Evolutionary conservation across 179 eudicot genomes (phyloP).

Genomic region (Amaranthus tricolor): DNA sequence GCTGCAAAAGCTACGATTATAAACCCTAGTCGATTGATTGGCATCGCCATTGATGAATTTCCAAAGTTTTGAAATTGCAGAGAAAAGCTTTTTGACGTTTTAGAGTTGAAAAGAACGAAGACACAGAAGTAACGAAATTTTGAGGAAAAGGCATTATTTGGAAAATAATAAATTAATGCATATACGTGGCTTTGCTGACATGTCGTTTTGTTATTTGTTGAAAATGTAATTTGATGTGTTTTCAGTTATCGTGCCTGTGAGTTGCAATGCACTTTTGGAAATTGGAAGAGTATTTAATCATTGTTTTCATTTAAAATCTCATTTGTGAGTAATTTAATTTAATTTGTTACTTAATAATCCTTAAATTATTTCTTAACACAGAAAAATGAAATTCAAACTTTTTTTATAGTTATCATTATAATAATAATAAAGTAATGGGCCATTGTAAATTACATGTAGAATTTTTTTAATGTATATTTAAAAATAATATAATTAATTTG

Average conservation of each 20-base stretch:
- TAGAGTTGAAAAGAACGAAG: neutral
- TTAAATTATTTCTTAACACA: too few species aligned
- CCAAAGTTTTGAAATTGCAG: neutral
- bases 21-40: conserved; percentile 6
- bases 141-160: neutral
- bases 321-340: too few species aligned
- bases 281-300: too few species aligned
- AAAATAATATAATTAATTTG: too few species aligned
- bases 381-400: too few species aligned
- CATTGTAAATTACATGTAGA: too few species aligned
- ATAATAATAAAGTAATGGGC: too few species aligned
- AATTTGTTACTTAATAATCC: too few species aligned
- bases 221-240: neutral
- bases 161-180: too few species aligned
- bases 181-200: conserved; percentile 29
- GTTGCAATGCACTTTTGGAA: neutral
- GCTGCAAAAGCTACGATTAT: neutral
- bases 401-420: too few species aligned
- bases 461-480: too few species aligned
- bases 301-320: too few species aligned
- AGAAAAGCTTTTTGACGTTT: neutral
- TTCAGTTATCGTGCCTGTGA: neutral
- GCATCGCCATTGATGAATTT: conserved; percentile 28
- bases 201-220: conserved; percentile 15
- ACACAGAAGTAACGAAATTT: neutral